A percentile compares a stretch with the other conserved stretches of the same genome.
Conservation (phyloP, 1,139 yeast genomes). For the Geotrichum reessii region DNA sequence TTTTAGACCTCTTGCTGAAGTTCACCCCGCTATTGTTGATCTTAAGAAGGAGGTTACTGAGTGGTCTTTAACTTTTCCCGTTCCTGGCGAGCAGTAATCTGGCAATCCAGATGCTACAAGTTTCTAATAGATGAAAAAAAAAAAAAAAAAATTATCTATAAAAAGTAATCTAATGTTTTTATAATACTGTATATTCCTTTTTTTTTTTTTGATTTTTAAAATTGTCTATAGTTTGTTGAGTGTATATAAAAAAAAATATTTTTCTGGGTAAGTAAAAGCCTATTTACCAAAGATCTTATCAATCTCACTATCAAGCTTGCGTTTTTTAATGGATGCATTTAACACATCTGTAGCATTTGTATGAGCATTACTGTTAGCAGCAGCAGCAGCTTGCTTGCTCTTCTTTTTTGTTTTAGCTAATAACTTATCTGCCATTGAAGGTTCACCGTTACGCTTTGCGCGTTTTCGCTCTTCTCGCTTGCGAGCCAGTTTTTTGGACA, state of each 20-base stretch:
- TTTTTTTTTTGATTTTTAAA: background rate
- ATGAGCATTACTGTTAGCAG: background rate
- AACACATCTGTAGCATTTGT: background rate
- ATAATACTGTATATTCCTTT: background rate
- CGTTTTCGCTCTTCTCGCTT: conserved; percentile 10
- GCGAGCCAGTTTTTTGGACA: conserved; percentile 9
- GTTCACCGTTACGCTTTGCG: background rate
- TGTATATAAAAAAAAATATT: background rate
- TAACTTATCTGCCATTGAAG: background rate
- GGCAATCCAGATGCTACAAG: too few species aligned
- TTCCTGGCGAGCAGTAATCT: conserved; percentile 50
- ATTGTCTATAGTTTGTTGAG: background rate
- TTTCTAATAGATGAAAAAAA: background rate
- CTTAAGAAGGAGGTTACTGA: conserved; percentile 74
- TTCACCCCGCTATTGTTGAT: conserved; percentile 58
- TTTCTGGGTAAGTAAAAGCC: background rate
- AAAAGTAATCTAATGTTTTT: background rate
- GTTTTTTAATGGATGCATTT: conserved; percentile 10
- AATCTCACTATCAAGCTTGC: conserved; percentile 24
- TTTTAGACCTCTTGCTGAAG: conserved; percentile 73
- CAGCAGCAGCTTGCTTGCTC: background rate
- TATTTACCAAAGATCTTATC: conserved; percentile 27
- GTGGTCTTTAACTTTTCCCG: conserved; percentile 94
- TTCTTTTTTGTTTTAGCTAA: background rate
- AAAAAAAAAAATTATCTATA: too few species aligned